phyloP scores from a whole-genome alignment of 768 basidiomycete species.

The Termitomyces sp. region DNA sequence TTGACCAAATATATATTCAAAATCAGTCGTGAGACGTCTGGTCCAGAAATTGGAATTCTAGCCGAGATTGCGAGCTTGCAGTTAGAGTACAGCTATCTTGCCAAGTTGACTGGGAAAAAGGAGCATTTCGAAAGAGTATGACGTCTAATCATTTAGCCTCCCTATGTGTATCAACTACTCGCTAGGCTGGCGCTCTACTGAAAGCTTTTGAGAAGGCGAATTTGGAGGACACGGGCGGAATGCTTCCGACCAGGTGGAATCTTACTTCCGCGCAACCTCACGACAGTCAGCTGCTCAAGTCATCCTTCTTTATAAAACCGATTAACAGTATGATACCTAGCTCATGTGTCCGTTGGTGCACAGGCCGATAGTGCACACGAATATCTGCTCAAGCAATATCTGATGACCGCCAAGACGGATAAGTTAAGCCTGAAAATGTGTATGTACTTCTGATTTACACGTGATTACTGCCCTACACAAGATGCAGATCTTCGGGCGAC shows the following conservation, averaged over 20 bases:
- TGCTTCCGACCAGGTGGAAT: constrained; percentile 61
- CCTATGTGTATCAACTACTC: not conserved
- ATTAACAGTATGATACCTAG: constrained; percentile 18
- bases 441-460: constrained; percentile 25
- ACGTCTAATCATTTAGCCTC: not conserved
- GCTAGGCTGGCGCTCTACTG: constrained; percentile 45
- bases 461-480: not conserved
- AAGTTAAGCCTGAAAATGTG: constrained; percentile 60
- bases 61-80: constrained; percentile 83
- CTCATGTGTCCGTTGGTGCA: constrained; percentile 54
- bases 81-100: constrained; percentile 81
- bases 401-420: constrained; percentile 61
- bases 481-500: constrained; percentile 54
- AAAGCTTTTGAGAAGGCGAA: constrained; percentile 41
- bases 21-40: constrained; percentile 25
- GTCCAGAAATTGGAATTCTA: constrained; percentile 36
- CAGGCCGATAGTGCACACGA: constrained; percentile 73
- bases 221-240: constrained; percentile 43
- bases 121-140: constrained; percentile 53
- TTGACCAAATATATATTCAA: not conserved
- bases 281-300: constrained; percentile 34
- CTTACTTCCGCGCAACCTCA: constrained; percentile 37
- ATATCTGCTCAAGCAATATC: constrained; percentile 69
- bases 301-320: not conserved
- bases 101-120: constrained; percentile 68